Conservation (phyloP, 179 eudicot species). For the Vitellaria paradoxa region DNA sequence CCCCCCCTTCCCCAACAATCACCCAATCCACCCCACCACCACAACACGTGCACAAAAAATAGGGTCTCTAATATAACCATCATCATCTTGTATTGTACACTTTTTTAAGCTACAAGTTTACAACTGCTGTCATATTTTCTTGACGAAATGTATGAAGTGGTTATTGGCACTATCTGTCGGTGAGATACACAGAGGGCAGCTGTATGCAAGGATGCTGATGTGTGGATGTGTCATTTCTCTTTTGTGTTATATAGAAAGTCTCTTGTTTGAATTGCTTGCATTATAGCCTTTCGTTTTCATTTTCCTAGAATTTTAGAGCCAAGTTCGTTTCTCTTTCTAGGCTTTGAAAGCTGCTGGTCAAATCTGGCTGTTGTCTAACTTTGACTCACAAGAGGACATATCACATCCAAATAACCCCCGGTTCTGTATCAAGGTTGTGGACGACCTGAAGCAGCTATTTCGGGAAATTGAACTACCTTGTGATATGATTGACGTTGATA, state of each 20-base stretch:
- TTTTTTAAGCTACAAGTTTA: no score
- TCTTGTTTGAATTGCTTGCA: background rate
- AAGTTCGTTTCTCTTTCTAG: constrained; percentile 26
- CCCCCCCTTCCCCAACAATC: no score
- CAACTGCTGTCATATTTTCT: background rate
- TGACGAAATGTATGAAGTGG: background rate
- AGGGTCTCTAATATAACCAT: no score
- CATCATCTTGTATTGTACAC: no score
- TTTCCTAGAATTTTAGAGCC: background rate
- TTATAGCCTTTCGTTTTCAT: background rate
- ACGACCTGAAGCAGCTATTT: constrained; percentile 66
- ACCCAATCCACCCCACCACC: no score
- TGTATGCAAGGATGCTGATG: background rate
- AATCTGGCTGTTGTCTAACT: constrained; percentile 80
- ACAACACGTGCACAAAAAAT: no score
- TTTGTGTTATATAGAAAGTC: background rate
- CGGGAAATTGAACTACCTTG: constrained; percentile 69
- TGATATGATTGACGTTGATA: constrained; percentile 89
- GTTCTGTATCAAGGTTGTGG: constrained; percentile 63
- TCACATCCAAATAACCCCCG: constrained; percentile 85
- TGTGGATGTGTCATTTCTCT: background rate
- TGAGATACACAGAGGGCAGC: background rate
- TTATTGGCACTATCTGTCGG: background rate
- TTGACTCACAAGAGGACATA: constrained; percentile 81
- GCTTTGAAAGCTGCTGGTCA: constrained; percentile 63